A percentile compares a stretch with the other conserved stretches of the same genome.
phyloP scores from a whole-genome alignment of 305 asterid genomes.

The Solanum hybrid region DNA sequence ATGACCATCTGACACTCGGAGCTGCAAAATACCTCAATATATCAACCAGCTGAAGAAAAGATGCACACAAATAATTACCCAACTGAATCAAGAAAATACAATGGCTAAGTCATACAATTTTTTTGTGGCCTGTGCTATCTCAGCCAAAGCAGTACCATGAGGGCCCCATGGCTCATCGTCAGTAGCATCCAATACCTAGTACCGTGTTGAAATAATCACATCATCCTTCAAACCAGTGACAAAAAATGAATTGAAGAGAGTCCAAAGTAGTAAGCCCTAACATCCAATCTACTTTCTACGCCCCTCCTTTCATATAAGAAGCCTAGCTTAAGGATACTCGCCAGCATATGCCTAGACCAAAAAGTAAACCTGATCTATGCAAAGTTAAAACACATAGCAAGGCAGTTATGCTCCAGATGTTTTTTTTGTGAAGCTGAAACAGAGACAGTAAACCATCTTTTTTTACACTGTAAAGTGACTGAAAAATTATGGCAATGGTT shows the following conservation, averaged over 20 bases:
- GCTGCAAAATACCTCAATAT: constrained; percentile 46
- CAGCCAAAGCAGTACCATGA: constrained; percentile 91
- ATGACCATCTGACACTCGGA: constrained; percentile 81
- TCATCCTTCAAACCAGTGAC: background rate
- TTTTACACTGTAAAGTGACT: too few species aligned
- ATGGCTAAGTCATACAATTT: constrained; percentile 51
- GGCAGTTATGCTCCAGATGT: too few species aligned
- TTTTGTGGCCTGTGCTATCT: constrained; percentile 91
- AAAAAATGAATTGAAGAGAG: background rate
- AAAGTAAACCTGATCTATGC: background rate
- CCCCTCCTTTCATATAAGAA: background rate
- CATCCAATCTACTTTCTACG: background rate
- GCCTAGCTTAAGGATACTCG: background rate
- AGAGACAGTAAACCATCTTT: too few species aligned
- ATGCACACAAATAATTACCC: constrained; percentile 8
- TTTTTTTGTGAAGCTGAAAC: too few species aligned
- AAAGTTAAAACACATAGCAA: background rate
- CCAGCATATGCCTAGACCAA: background rate
- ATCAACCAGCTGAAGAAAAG: constrained; percentile 20
- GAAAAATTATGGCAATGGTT: too few species aligned
- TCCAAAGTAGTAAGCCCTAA: background rate
- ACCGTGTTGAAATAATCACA: background rate
- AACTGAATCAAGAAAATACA: constrained; percentile 11
- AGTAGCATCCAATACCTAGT: constrained; percentile 90
- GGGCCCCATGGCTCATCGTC: constrained; percentile 99